phyloP scores from a whole-genome alignment of 2,329 filamentous ascomycete species.

The Trichoderma breve region DNA sequence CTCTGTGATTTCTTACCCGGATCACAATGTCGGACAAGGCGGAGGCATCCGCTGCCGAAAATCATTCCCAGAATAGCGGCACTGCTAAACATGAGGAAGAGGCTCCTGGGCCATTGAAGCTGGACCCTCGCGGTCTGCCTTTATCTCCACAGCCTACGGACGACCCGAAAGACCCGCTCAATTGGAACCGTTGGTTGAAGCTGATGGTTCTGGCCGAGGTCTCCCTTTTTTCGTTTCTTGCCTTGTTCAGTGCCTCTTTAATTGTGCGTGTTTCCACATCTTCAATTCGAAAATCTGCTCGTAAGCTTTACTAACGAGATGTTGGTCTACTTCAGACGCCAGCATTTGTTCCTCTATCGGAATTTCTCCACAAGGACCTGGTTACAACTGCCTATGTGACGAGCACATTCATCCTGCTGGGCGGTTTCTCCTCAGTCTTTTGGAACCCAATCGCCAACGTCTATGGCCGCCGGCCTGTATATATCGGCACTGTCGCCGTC shows the following conservation, averaged over 20 bases:
- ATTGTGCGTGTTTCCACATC: neutral
- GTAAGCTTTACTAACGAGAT: neutral
- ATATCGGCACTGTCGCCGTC: constrained; percentile 1
- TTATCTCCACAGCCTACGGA: constrained; percentile 7
- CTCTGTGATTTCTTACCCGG: neutral
- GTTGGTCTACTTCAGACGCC: neutral
- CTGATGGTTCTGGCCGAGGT: constrained; percentile 13
- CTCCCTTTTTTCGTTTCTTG: constrained; percentile 10
- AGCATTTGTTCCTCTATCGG: constrained; percentile 7
- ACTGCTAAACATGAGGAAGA: constrained; percentile 11
- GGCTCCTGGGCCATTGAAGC: neutral
- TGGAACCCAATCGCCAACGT: constrained; percentile 15
- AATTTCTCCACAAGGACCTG: neutral
- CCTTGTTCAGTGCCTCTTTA: constrained; percentile 12
- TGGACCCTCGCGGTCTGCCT: constrained; percentile 9
- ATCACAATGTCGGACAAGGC: constrained; percentile 1
- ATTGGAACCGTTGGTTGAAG: constrained; percentile 16
- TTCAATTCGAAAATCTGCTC: neutral
- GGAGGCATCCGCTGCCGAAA: neutral
- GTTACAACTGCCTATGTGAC: constrained; percentile 15
- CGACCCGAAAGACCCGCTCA: constrained; percentile 14
- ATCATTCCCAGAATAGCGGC: constrained; percentile 4
- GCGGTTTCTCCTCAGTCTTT: neutral
- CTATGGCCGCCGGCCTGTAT: constrained; percentile 10
- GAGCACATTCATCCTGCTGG: constrained; percentile 4